phyloP scores from a whole-genome alignment of 2,329 filamentous ascomycete genomes.

The Pseudocercospora crystallina region DNA sequence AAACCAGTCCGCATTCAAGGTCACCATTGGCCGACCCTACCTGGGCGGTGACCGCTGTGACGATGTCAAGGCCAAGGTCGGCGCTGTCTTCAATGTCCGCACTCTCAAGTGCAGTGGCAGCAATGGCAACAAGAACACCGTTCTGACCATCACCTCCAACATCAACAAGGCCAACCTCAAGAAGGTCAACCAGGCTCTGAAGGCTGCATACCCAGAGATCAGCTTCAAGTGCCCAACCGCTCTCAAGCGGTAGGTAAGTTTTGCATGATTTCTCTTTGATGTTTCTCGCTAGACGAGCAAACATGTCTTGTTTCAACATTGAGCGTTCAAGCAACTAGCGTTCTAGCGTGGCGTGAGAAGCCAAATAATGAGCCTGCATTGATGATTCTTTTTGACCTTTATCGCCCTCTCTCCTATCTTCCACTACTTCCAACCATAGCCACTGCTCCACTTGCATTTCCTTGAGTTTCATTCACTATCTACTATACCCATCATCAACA shows the following conservation, averaged over 20 bases:
- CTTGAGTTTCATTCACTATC: too few species aligned
- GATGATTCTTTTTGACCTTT: too few species aligned
- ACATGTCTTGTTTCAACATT: too few species aligned
- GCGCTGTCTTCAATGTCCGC: conserved; percentile 3
- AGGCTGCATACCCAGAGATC: conserved; percentile 18
- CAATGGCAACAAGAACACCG: conserved; percentile 16
- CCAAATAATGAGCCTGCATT: too few species aligned
- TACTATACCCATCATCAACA: too few species aligned
- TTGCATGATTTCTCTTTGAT: background rate
- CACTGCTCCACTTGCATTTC: too few species aligned
- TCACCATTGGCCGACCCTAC: conserved; percentile 20
- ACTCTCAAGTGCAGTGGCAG: conserved; percentile 16
- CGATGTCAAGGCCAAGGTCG: conserved; percentile 16
- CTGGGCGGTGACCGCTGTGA: conserved; percentile 15
- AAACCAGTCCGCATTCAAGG: conserved; percentile 14
- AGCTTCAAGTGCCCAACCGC: conserved; percentile 13
- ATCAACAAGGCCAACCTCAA: conserved; percentile 12
- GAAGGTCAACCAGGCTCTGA: conserved; percentile 10
- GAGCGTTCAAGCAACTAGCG: too few species aligned
- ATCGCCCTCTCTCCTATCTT: too few species aligned
- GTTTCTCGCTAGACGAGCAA: too few species aligned
- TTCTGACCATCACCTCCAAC: conserved; percentile 15
- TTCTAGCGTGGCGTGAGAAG: too few species aligned
- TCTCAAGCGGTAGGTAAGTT: background rate
- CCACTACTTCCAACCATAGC: too few species aligned